These are phyloP conservation scores for Allium cepa DNA, from an alignment of 106 monocot species.

Conservation along the genomic window DNA sequence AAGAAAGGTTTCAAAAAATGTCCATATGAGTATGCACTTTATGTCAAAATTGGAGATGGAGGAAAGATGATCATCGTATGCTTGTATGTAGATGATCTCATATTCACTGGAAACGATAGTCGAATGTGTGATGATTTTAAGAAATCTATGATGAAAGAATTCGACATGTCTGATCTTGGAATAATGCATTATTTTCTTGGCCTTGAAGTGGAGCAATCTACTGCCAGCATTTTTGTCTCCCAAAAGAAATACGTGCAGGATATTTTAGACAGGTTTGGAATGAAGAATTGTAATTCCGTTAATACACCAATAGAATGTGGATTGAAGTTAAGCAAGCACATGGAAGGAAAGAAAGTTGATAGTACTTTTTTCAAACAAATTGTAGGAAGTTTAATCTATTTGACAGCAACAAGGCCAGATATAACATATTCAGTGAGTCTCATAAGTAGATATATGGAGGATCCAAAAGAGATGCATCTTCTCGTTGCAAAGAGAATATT, in stretches of 20 bases:
- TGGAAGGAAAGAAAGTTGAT: constrained; percentile 12
- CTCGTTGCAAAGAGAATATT: constrained; percentile 14
- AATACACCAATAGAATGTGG: constrained; percentile 10
- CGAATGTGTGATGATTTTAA: constrained; percentile 13
- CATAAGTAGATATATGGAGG: constrained; percentile 12
- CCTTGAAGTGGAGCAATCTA: not conserved
- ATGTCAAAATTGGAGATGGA: constrained; percentile 8
- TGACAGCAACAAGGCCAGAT: constrained; percentile 23
- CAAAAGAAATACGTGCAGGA: constrained; percentile 14
- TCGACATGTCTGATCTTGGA: constrained; percentile 10
- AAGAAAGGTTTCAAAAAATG: constrained; percentile 10
- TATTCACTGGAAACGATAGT: constrained; percentile 17
- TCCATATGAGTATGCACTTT: constrained; percentile 14
- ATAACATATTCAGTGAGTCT: constrained; percentile 21
- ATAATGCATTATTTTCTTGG: constrained; percentile 10
- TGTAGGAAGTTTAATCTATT: constrained; percentile 23
- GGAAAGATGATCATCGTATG: constrained; percentile 13
- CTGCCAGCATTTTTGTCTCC: constrained; percentile 14
- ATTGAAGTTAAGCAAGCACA: constrained; percentile 11
- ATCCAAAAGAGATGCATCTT: constrained; percentile 13
- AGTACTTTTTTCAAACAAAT: constrained; percentile 19
- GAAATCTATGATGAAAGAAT: constrained; percentile 1
- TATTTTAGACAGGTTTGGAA: constrained; percentile 10
- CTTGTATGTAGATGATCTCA: constrained; percentile 17
- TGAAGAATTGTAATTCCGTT: constrained; percentile 16